Conservation (phyloP, 495 filamentous ascomycete genomes). For the Penicillium longicatenatum region DNA sequence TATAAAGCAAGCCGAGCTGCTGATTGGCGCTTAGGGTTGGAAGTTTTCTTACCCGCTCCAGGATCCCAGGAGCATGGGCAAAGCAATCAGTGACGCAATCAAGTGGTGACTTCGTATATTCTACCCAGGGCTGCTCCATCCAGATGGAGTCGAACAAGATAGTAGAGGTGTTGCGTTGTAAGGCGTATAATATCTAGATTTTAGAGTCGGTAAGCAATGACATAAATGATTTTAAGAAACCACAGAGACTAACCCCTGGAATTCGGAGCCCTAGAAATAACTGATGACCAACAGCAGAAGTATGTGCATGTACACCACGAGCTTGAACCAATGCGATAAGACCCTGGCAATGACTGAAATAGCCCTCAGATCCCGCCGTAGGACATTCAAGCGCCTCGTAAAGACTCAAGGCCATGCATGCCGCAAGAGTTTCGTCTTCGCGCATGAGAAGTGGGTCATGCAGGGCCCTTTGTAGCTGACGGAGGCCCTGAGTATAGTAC, state of each 20-base stretch:
- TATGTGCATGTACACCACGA: conserved; percentile 34
- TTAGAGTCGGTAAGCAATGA: background rate
- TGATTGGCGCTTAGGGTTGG: background rate
- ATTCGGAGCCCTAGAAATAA: conserved; percentile 34
- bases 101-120: conserved; percentile 19
- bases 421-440: conserved; percentile 37
- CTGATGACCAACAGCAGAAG: conserved; percentile 27
- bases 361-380: conserved; percentile 22
- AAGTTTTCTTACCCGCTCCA: conserved; percentile 20
- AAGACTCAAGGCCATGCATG: conserved; percentile 34
- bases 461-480: conserved; percentile 36
- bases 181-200: background rate
- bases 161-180: conserved; percentile 20
- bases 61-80: conserved; percentile 23
- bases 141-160: conserved; percentile 31
- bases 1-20: background rate
- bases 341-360: conserved; percentile 34
- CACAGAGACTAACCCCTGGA: conserved; percentile 24
- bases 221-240: background rate
- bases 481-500: conserved; percentile 34
- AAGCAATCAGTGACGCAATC: conserved; percentile 33
- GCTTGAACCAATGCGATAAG: conserved; percentile 31
- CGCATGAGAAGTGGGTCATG: conserved; percentile 26
- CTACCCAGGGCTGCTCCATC: conserved; percentile 31
- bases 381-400: conserved; percentile 44